Evolutionary conservation across 2,329 filamentous ascomycete genomes (phyloP).

Genomic region (Teratosphaeria gauchensis): DNA sequence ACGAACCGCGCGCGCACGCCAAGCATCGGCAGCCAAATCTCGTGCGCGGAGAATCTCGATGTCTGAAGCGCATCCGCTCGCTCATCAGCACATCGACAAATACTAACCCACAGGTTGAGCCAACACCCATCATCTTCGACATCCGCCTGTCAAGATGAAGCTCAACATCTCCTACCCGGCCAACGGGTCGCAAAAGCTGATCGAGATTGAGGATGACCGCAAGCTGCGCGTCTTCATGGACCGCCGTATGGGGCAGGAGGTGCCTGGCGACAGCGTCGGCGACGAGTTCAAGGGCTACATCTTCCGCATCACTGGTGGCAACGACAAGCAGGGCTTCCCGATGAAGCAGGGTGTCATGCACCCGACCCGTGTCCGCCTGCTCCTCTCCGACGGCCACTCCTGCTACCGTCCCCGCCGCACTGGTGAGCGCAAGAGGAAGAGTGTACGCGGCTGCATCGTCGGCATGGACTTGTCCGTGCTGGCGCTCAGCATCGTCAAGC

Average conservation of each 20-base stretch:
- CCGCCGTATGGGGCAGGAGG: conserved; percentile 90
- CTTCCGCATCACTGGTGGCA: conserved; percentile 98
- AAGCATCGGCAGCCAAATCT: background rate
- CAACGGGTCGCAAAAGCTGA: conserved; percentile 99
- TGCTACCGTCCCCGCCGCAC: conserved; percentile 98
- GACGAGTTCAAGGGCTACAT: conserved; percentile 99
- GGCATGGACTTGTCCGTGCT: conserved; percentile 90
- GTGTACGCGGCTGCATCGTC: conserved; percentile 97
- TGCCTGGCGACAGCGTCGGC: conserved; percentile 86
- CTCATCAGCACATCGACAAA: background rate
- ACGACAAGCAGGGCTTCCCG: conserved; percentile 99
- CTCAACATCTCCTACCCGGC: conserved; percentile 81
- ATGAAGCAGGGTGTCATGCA: conserved; percentile 99
- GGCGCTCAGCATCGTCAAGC: conserved; percentile 93
- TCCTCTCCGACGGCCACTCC: conserved; percentile 92
- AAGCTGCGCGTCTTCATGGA: conserved; percentile 99
- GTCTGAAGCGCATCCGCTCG: background rate
- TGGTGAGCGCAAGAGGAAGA: conserved; percentile 99
- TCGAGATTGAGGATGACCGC: conserved; percentile 98
- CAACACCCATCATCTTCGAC: conserved; percentile 2
- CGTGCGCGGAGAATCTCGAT: background rate
- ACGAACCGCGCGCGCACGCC: background rate
- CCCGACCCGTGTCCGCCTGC: conserved; percentile 94
- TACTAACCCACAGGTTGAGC: background rate
- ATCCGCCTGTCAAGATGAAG: conserved; percentile 48